Evolutionary conservation across 2,329 filamentous ascomycete species (phyloP).

Genomic region (Cadophora sp.): DNA sequence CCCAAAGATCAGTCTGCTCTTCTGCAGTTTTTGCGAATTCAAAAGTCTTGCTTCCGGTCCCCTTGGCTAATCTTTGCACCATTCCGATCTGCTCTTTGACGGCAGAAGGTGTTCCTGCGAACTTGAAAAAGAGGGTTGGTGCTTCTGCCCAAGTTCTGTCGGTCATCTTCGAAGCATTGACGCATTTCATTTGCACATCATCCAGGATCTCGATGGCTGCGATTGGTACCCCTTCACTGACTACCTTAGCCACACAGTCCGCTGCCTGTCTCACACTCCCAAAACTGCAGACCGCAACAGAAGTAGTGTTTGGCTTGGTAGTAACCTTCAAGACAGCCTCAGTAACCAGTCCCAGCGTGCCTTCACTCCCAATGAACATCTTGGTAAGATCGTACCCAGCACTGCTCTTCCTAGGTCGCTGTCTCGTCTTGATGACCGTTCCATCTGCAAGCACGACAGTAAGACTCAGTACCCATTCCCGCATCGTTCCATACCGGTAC

Average conservation of each 20-base stretch:
- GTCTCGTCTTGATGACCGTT: constrained; percentile 86
- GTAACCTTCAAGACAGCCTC: constrained; percentile 90
- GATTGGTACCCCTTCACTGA: constrained; percentile 80
- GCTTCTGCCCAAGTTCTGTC: constrained; percentile 72
- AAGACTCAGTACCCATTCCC: constrained; percentile 87
- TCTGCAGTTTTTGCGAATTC: constrained; percentile 75
- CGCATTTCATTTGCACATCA: constrained; percentile 83
- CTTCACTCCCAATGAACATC: constrained; percentile 89
- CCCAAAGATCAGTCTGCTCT: constrained; percentile 82
- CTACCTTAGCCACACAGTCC: constrained; percentile 79
- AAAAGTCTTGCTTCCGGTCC: constrained; percentile 70
- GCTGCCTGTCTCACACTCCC: constrained; percentile 49
- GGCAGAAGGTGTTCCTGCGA: constrained; percentile 70
- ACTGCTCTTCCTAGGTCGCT: constrained; percentile 86
- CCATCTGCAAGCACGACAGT: constrained; percentile 92
- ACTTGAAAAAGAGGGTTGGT: constrained; percentile 87
- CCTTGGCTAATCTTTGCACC: constrained; percentile 68
- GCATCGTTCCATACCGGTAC: constrained; percentile 93
- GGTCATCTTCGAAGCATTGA: constrained; percentile 71
- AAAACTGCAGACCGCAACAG: constrained; percentile 78
- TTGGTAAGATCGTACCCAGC: constrained; percentile 92
- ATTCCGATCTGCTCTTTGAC: constrained; percentile 81
- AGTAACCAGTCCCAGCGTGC: constrained; percentile 88
- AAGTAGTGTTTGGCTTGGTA: constrained; percentile 78
- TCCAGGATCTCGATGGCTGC: constrained; percentile 94